phyloP scores from a whole-genome alignment of 2,329 filamentous ascomycete genomes.

The Sporothrix brunneoviolacea region DNA sequence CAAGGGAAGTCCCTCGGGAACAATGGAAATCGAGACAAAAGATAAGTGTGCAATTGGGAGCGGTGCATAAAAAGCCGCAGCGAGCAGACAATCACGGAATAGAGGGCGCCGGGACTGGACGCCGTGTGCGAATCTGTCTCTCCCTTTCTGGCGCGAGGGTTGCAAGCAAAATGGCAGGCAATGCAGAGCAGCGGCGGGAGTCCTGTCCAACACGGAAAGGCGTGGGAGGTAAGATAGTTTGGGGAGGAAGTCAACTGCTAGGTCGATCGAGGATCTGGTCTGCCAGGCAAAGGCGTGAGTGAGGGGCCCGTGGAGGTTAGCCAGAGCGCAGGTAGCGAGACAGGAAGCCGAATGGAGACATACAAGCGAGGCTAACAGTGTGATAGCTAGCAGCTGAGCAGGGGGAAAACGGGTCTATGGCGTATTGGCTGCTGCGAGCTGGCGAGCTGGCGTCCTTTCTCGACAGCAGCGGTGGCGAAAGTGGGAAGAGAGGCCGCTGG shows the following conservation, averaged over 20 bases:
- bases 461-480: not conserved
- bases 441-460: not conserved
- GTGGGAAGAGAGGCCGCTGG: not conserved
- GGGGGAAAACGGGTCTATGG: constrained; percentile 5
- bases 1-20: not conserved
- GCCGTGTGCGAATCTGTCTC: too few species aligned
- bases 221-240: not conserved
- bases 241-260: not conserved
- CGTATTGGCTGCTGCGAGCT: constrained; percentile 3
- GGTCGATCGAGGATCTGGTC: not conserved
- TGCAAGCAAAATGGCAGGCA: too few species aligned
- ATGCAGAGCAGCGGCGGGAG: too few species aligned
- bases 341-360: not conserved
- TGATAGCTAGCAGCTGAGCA: not conserved
- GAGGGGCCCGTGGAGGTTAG: not conserved
- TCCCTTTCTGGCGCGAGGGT: too few species aligned
- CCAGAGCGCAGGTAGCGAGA: too few species aligned
- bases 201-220: constrained; percentile 2
- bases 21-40: not conserved
- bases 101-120: too few species aligned
- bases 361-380: not conserved
- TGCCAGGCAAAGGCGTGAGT: not conserved
- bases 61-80: constrained; percentile 2
- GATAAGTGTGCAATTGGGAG: not conserved
- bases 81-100: not conserved